Percentiles rank a stretch among this genome's conserved stretches.
Conservation (phyloP, 1,284 basidiomycete genomes). For the Xanthoconium separans region DNA sequence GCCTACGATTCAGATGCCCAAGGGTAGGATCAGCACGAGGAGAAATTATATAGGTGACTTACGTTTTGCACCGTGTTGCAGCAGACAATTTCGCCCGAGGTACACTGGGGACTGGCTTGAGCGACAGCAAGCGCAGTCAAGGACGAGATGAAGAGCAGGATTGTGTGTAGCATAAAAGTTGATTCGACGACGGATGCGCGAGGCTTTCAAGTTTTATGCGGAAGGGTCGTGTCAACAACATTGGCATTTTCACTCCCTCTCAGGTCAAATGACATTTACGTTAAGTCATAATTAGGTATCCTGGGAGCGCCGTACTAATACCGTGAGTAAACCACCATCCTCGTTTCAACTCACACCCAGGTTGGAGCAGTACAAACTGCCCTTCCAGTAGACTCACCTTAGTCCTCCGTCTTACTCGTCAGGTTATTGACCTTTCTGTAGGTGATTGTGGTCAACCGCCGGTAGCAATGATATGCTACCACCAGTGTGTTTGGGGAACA, state of each 20-base stretch:
- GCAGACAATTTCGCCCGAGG: slow-evolving; percentile 12
- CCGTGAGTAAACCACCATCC: too few species aligned
- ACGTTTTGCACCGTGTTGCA: slow-evolving; percentile 10
- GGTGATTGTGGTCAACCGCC: too few species aligned
- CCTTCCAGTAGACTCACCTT: too few species aligned
- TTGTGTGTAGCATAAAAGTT: slow-evolving; percentile 7
- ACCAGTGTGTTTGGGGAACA: too few species aligned
- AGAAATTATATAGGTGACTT: neutral
- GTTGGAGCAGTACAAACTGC: too few species aligned
- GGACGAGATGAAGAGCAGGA: slow-evolving; percentile 4
- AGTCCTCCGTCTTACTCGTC: too few species aligned
- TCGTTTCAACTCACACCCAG: too few species aligned
- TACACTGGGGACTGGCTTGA: slow-evolving; percentile 8
- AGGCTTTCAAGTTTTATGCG: neutral
- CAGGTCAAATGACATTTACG: neutral
- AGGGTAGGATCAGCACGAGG: neutral
- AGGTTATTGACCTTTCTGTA: too few species aligned
- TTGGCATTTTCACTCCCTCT: neutral
- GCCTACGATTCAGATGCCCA: slow-evolving; percentile 3
- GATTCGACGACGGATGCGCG: neutral
- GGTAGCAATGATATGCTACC: too few species aligned
- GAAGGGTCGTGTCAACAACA: neutral
- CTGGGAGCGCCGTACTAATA: too few species aligned
- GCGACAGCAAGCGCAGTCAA: slow-evolving; percentile 4
- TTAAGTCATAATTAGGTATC: neutral